A percentile compares a stretch with the other conserved stretches of the same genome.
These are phyloP conservation scores for Tremellales sp. DNA, from an alignment of 1,284 basidiomycete genomes.

Conservation along the genomic window DNA sequence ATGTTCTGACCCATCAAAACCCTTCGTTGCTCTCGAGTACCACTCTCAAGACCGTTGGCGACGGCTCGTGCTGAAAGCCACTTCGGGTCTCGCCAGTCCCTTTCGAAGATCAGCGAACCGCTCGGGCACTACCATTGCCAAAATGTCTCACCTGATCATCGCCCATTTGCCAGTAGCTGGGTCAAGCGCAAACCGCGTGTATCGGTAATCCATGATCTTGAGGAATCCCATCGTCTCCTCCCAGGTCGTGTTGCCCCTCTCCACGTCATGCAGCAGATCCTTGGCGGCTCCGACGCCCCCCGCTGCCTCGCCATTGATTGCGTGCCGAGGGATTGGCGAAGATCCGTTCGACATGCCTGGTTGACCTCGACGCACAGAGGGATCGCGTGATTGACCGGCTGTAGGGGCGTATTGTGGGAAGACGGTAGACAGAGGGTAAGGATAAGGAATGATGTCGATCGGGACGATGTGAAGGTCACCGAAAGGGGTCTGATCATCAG, in stretches of 20 bases:
- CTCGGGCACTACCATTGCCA: constrained; percentile 5
- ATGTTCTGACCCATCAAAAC: constrained; percentile 80
- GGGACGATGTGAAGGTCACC: constrained; percentile 75
- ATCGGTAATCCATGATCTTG: constrained; percentile 62
- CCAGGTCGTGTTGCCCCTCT: constrained; percentile 41
- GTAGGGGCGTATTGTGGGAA: constrained; percentile 54
- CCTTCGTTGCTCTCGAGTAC: constrained; percentile 61
- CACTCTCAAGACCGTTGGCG: constrained; percentile 59
- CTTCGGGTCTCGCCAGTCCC: constrained; percentile 85
- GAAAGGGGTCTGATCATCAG: constrained; percentile 62
- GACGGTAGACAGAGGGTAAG: constrained; percentile 70
- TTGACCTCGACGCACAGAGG: constrained; percentile 15
- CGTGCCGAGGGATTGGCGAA: constrained; percentile 11
- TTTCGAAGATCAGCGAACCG: constrained; percentile 1
- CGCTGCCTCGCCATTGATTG: constrained; percentile 24
- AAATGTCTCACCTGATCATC: constrained; percentile 66
- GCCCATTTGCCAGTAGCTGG: constrained; percentile 75
- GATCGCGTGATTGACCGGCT: constrained; percentile 15
- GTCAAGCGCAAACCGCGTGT: constrained; percentile 86
- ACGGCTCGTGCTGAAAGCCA: constrained; percentile 67
- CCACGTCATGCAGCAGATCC: constrained; percentile 41
- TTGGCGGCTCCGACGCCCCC: constrained; percentile 42
- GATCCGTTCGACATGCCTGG: constrained; percentile 4
- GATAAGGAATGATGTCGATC: constrained; percentile 64
- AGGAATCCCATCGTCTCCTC: constrained; percentile 52